phyloP scores from a whole-genome alignment of 768 basidiomycete species.

The Royoungia palumana region DNA sequence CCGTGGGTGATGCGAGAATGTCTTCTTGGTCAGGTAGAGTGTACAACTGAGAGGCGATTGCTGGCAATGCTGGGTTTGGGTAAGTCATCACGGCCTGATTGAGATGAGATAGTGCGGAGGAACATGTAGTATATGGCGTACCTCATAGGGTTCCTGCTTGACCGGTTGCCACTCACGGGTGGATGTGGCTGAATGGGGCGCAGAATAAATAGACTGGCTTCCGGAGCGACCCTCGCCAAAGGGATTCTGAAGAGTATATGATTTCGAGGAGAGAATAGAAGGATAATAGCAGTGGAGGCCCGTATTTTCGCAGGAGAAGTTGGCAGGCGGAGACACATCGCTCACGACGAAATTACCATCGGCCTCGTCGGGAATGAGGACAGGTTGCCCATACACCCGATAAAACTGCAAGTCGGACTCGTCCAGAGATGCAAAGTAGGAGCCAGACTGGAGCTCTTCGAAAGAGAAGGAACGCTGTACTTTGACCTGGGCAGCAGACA shows the following conservation, averaged over 20 bases:
- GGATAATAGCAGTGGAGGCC: slow-evolving; percentile 6
- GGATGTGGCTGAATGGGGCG: not conserved
- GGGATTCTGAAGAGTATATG: slow-evolving; percentile 29
- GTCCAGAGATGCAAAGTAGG: slow-evolving; percentile 29
- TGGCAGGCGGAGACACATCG: slow-evolving; percentile 1
- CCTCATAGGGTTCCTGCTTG: slow-evolving; percentile 28
- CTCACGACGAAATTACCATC: slow-evolving; percentile 18
- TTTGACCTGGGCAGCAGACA: slow-evolving; percentile 17
- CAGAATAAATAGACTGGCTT: not conserved
- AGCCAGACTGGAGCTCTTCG: slow-evolving; percentile 33
- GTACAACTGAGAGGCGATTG: slow-evolving; percentile 13
- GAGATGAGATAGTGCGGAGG: slow-evolving; percentile 6
- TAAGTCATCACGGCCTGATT: slow-evolving; percentile 10
- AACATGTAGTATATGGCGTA: slow-evolving; percentile 6
- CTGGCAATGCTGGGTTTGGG: slow-evolving; percentile 10
- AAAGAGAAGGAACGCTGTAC: slow-evolving; percentile 33
- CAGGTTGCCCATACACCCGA: slow-evolving; percentile 30
- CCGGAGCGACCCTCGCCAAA: slow-evolving; percentile 16
- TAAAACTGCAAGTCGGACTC: slow-evolving; percentile 34
- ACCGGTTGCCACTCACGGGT: slow-evolving; percentile 18
- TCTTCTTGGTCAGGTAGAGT: slow-evolving; percentile 18
- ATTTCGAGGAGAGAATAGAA: slow-evolving; percentile 18
- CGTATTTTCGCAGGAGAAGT: slow-evolving; percentile 2
- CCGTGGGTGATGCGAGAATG: not conserved
- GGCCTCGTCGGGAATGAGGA: slow-evolving; percentile 29